A percentile compares a stretch with the other conserved stretches of the same genome.
Conservation (phyloP, 2,329 filamentous ascomycete genomes). For the Penicillium sp. region DNA sequence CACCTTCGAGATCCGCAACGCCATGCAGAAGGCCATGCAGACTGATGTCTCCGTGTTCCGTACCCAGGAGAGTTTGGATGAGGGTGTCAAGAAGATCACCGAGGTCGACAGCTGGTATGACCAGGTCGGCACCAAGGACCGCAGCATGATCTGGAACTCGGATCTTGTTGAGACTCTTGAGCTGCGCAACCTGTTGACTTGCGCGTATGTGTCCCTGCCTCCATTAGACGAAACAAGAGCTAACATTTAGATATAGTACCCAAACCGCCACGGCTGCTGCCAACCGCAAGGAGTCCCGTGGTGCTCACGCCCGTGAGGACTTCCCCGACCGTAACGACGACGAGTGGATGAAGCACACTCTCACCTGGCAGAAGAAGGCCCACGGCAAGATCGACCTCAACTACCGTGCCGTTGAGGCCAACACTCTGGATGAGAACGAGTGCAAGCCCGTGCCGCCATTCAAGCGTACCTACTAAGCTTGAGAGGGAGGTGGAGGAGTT, state of each 20-base stretch:
- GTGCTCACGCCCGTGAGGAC: constrained; percentile 95
- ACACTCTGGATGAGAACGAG: constrained; percentile 88
- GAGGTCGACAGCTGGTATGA: constrained; percentile 75
- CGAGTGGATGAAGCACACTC: constrained; percentile 99
- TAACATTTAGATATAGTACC: constrained; percentile 47
- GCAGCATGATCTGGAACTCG: constrained; percentile 99
- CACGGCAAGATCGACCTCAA: constrained; percentile 80
- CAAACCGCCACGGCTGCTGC: constrained; percentile 90
- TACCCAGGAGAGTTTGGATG: constrained; percentile 85
- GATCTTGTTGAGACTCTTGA: constrained; percentile 95
- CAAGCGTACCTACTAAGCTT: constrained; percentile 59
- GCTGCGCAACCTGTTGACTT: constrained; percentile 89
- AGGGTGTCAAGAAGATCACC: constrained; percentile 82
- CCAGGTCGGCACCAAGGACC: constrained; percentile 91
- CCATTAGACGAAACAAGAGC: background rate
- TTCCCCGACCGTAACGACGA: constrained; percentile 90
- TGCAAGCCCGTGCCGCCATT: constrained; percentile 95
- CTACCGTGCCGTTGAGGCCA: constrained; percentile 76
- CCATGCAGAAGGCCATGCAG: constrained; percentile 99
- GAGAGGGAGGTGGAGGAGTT: constrained; percentile 13
- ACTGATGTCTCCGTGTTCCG: constrained; percentile 95
- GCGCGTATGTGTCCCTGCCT: constrained; percentile 65
- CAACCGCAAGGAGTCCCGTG: constrained; percentile 94
- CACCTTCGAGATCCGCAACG: constrained; percentile 79
- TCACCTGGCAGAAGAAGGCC: constrained; percentile 89